Evolutionary conservation across 345 rosid genomes (phyloP), one percentile per base, ranked within the genome.

Genomic region (Iberis pinnata): DNA sequence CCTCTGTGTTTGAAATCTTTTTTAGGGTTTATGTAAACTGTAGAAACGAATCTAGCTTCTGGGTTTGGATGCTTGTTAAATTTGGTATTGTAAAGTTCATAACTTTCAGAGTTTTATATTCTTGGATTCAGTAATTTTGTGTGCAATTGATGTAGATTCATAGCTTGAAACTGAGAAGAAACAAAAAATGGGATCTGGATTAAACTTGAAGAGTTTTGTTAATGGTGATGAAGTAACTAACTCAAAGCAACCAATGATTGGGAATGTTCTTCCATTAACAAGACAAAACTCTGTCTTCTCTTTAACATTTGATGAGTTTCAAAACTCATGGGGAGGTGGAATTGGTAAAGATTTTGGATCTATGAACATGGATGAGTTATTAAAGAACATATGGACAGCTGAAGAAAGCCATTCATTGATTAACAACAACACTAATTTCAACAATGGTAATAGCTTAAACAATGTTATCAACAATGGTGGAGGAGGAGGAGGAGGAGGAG

Each of bases 351-450:
- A 92, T 60, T 78, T 92, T 58, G 98, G 97, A 29, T 92, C 97
- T 9, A 85, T 92, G 90, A 92, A 92, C 67, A 83, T 92, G 88
- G 98, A 92, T 55, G 98, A 92, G 73, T 67, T 92, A 14, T 65
- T 92, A 53, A 92, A 81, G 62, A 92, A 61, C 59, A 81, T 92
- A 53, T 88, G 88, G 88, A 72, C 75, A 53, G 97, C 86, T 35
- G 98, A 85, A 56, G 95, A 85, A 71, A 81, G 50, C 37, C 95
- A 90, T 8, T 71, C 61, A 18, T 58, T 75, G 76, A 22, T 59
- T 25, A 33, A 20, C 7, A 67, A 49, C 45, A 56, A 24, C 32
- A n/a, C n/a, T n/a, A n/a, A n/a, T n/a, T n/a, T n/a, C n/a, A 64
- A 31, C 59, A 56, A 9, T 31, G n/a, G n/a, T n/a, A 41, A 9